Evolutionary conservation across 352 stramenopile genomes (phyloP).

Genomic region (Phytophthora niederhauseri): DNA sequence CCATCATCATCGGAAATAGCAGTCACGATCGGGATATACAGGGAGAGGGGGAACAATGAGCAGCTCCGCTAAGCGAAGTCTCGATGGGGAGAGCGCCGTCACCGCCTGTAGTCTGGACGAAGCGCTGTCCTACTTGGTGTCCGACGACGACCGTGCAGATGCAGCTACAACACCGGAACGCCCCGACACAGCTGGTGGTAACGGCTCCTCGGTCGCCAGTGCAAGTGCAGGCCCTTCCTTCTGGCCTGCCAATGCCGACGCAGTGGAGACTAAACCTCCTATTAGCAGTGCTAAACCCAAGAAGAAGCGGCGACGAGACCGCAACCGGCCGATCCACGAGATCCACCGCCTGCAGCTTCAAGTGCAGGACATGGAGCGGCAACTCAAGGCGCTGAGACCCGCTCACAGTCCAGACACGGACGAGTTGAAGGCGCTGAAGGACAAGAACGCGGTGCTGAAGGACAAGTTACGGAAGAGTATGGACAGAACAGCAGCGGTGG

Average conservation of each 20-base stretch:
- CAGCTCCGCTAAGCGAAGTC: neutral
- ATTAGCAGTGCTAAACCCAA: slow-evolving; percentile 13
- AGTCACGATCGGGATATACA: neutral
- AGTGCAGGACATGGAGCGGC: slow-evolving; percentile 23
- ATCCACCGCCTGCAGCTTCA: slow-evolving; percentile 28
- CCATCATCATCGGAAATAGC: neutral
- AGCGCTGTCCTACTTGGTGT: neutral
- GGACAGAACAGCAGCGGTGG: slow-evolving; percentile 7
- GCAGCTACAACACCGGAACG: neutral
- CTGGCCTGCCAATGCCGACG: slow-evolving; percentile 14
- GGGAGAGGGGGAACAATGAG: neutral
- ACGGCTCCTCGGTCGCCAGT: neutral
- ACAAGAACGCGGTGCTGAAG: slow-evolving; percentile 18
- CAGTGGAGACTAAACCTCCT: neutral
- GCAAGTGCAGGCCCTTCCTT: slow-evolving; percentile 19
- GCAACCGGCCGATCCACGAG: slow-evolving; percentile 32
- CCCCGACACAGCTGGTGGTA: neutral
- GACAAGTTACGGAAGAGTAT: slow-evolving; percentile 13
- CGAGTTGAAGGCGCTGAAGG: slow-evolving; percentile 6
- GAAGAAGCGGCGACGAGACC: slow-evolving; percentile 30
- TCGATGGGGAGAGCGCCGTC: neutral
- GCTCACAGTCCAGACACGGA: neutral
- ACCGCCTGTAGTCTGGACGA: neutral
- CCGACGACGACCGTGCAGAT: neutral
- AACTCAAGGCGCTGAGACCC: slow-evolving; percentile 13